Evolutionary conservation across 2,329 filamentous ascomycete genomes (phyloP).

Genomic region (Ilyonectria robusta): DNA sequence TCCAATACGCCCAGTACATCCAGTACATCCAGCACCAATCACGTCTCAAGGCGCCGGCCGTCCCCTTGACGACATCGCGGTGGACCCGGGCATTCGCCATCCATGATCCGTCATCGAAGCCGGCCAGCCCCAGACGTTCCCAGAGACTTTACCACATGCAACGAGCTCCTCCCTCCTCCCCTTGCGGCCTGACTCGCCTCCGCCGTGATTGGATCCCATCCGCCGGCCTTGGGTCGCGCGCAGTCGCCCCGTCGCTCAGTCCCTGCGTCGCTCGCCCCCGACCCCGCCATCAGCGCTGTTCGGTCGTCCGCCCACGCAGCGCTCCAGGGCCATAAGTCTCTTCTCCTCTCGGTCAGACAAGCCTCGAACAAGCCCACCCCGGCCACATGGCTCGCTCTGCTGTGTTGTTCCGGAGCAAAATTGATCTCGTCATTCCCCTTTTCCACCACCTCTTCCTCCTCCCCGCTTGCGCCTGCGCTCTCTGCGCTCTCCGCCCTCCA

Average conservation of each 20-base stretch:
- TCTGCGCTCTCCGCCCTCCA: conserved; percentile 22
- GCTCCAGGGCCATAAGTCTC: conserved; percentile 15
- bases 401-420: conserved; percentile 43
- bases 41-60: conserved; percentile 33
- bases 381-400: conserved; percentile 44
- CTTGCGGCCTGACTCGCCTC: conserved; percentile 47
- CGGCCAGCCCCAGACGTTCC: conserved; percentile 33
- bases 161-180: conserved; percentile 29
- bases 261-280: conserved; percentile 33
- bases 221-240: conserved; percentile 38
- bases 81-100: conserved; percentile 46
- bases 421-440: conserved; percentile 51
- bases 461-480: conserved; percentile 23
- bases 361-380: conserved; percentile 47
- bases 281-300: conserved; percentile 45
- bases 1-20: conserved; percentile 22
- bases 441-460: conserved; percentile 25
- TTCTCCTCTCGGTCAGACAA: conserved; percentile 40
- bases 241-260: not conserved
- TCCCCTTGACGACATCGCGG: conserved; percentile 34
- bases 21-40: conserved; percentile 36
- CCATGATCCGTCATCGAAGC: conserved; percentile 30
- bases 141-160: conserved; percentile 46
- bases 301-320: conserved; percentile 34
- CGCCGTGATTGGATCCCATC: conserved; percentile 44